Conservation (phyloP, 2,329 filamentous ascomycete species). For the Colletotrichum coccodes region DNA sequence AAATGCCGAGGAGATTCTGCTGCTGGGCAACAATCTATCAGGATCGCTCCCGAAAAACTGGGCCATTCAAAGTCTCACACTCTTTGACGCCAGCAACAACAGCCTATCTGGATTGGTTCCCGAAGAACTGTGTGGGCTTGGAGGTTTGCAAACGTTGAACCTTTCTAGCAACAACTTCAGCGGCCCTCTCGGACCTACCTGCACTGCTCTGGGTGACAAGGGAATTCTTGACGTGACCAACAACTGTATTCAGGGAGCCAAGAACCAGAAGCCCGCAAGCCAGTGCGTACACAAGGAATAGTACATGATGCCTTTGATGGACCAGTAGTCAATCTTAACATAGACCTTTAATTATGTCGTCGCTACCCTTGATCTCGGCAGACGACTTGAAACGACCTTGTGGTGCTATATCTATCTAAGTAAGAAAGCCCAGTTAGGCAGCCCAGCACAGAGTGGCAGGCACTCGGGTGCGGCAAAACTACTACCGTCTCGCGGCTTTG, state of each 20-base stretch:
- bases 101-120: slow-evolving; percentile 5
- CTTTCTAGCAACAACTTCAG: slow-evolving; percentile 7
- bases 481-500: no score
- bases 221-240: slow-evolving; percentile 5
- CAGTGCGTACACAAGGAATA: background rate
- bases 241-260: slow-evolving; percentile 11
- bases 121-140: background rate
- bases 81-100: slow-evolving; percentile 20
- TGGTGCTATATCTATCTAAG: no score
- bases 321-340: no score
- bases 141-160: background rate
- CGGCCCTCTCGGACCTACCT: slow-evolving; percentile 9
- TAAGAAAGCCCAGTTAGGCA: no score
- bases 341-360: no score
- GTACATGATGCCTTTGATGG: no score
- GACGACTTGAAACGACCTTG: no score
- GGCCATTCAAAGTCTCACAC: background rate
- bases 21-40: slow-evolving; percentile 1
- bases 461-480: no score
- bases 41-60: background rate
- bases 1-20: background rate
- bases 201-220: background rate
- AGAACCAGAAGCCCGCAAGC: slow-evolving; percentile 5
- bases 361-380: no score
- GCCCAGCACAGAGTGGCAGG: no score